Evolutionary conservation across 139 green algal genomes (phyloP), one percentile per base, ranked within the genome.

Genomic region (Chlamydomonas sphaeroides): DNA sequence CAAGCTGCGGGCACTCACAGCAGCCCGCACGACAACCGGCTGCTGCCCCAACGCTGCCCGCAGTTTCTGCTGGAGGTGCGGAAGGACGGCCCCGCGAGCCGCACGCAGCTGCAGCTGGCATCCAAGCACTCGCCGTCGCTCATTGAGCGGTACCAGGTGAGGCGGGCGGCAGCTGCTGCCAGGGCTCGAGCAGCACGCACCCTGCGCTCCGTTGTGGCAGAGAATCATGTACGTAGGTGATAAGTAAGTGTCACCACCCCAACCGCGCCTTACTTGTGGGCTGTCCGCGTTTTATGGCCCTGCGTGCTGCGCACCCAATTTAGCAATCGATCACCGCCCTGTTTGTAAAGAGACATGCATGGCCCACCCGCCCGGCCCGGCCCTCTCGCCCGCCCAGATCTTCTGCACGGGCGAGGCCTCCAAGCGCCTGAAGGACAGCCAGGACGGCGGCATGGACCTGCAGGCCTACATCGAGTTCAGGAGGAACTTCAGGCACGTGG

Each of bases 101-200:
- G 84, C 56, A 91, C 87, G 7, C 87, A 91, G 84, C 84, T 91
- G 83, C 87, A 91, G 80, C 67, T 87, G 42, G 84, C 83, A 5
- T 30, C 33, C 33, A 87, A 88, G 73, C 51, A 76, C 56, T 75
- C 38, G 20, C 87, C 87, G 3, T 56, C 35, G 38, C 51, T 87
- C 18, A 21, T 89, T 1, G 53, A 91, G n/a, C 49, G 77, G 10
- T 89, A 89, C 80, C 76, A 84, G 83, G 78, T 84, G 51, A 6
- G 69, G 18, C 5, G 20, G n/a, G 8, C 6, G 49, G 45, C 10
- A 51, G 45, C 10, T 51, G 45, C 10, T 51, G 45, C 45, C 10
- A 51, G n/a, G n/a, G n/a, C n/a, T n/a, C n/a, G n/a, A n/a, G n/a
- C n/a, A n/a, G n/a, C n/a, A n/a, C n/a, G n/a, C n/a, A n/a, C n/a